Evolutionary conservation across 352 stramenopile genomes (phyloP).

Genomic region (Phytopythium oedochilum): DNA sequence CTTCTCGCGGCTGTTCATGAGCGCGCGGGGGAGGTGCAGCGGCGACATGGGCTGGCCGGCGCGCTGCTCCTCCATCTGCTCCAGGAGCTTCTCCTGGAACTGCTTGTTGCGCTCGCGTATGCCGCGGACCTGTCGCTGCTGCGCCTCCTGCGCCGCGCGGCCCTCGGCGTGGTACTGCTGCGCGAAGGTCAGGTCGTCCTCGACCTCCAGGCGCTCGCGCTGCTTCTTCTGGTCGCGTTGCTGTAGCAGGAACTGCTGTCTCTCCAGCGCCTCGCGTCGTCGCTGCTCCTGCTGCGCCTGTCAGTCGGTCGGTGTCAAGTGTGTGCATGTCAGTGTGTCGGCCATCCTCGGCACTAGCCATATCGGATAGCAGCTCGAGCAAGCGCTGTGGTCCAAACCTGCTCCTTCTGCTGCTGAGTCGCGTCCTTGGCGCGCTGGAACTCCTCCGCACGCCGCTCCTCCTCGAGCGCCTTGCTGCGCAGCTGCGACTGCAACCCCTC

Average conservation of each 20-base stretch:
- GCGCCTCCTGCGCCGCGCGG: slow-evolving; percentile 33
- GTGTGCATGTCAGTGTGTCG: no score
- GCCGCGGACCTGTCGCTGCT: slow-evolving; percentile 27
- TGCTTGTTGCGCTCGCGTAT: slow-evolving; percentile 46
- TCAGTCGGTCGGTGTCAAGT: no score
- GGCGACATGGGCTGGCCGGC: slow-evolving; percentile 38
- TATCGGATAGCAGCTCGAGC: not conserved
- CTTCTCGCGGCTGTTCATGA: slow-evolving; percentile 66
- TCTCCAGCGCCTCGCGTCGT: slow-evolving; percentile 41
- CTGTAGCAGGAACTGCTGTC: slow-evolving; percentile 45
- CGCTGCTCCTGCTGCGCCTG: slow-evolving; percentile 17
- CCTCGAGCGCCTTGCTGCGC: slow-evolving; percentile 38
- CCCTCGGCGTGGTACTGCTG: slow-evolving; percentile 42
- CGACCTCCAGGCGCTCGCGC: slow-evolving; percentile 47
- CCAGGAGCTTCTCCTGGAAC: slow-evolving; percentile 53
- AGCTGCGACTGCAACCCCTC: slow-evolving; percentile 47
- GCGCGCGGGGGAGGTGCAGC: slow-evolving; percentile 45
- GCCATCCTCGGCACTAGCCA: no score
- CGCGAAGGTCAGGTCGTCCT: slow-evolving; percentile 58
- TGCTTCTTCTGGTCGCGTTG: slow-evolving; percentile 48
- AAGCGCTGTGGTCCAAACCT: slow-evolving; percentile 3
- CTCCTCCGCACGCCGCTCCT: slow-evolving; percentile 52
- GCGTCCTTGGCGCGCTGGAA: slow-evolving; percentile 61
- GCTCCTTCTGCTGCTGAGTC: slow-evolving; percentile 24
- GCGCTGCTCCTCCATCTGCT: slow-evolving; percentile 63